These are phyloP conservation scores for Rhizopus delemar DNA, from an alignment of 371 early-diverging fungal genomes.

Conservation along the genomic window DNA sequence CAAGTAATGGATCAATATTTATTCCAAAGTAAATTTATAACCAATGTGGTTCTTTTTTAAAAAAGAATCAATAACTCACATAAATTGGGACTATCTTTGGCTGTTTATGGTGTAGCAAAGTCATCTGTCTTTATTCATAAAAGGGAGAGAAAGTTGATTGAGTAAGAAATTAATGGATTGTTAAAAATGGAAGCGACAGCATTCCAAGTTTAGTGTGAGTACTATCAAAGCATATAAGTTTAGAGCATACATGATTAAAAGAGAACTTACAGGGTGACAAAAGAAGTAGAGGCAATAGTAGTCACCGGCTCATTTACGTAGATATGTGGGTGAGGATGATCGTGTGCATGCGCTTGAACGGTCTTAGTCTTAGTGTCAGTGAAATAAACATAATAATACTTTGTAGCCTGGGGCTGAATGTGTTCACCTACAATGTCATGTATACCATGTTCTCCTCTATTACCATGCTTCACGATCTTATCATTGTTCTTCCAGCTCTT, in stretches of 20 bases:
- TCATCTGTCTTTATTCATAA: not conserved
- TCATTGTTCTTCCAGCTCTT: too few relatives aligned
- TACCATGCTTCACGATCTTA: not conserved
- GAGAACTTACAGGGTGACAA: not conserved
- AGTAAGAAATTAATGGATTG: not conserved
- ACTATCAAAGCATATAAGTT: not conserved
- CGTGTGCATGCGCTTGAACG: not conserved
- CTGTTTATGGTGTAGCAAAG: not conserved
- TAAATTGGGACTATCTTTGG: too few relatives aligned
- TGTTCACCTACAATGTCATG: constrained; percentile 7
- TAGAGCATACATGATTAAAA: not conserved
- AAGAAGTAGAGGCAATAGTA: constrained; percentile 2
- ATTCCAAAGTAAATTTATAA: too few relatives aligned
- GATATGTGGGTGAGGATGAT: not conserved
- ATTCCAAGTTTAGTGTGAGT: constrained; percentile 2
- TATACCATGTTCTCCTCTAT: not conserved
- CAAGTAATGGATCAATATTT: too few relatives aligned
- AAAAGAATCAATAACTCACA: too few relatives aligned
- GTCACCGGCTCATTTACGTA: not conserved
- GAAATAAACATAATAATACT: constrained; percentile 1
- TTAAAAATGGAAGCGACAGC: constrained; percentile 3
- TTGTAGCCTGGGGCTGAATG: constrained; percentile 10
- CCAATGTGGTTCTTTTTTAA: too few relatives aligned
- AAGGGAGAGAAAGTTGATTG: not conserved
- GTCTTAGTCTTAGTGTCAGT: not conserved